Conservation (phyloP, 495 filamentous ascomycete species). For the Podospora comata region DNA sequence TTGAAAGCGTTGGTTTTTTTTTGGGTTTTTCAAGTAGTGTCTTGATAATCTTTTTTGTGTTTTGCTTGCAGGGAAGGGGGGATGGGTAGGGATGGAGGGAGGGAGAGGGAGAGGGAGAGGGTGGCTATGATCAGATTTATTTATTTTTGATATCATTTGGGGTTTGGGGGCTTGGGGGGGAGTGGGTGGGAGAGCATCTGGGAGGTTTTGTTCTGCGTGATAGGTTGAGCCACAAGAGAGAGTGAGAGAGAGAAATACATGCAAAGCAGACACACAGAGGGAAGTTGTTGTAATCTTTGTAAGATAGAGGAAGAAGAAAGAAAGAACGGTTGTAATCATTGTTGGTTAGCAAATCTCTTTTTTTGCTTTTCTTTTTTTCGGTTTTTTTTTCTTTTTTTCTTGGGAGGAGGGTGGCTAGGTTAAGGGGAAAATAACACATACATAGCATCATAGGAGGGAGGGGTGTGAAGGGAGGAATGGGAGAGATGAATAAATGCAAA, state of each 20-base stretch:
- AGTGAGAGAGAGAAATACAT: background rate
- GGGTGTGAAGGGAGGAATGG: background rate
- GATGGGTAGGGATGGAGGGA: background rate
- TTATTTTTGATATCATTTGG: background rate
- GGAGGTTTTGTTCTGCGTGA: no score
- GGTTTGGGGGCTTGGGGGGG: no score
- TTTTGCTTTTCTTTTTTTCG: background rate
- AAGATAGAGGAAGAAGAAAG: background rate
- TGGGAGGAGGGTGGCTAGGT: background rate
- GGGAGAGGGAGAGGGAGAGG: no score
- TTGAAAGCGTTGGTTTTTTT: background rate
- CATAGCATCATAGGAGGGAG: background rate
- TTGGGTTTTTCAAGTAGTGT: background rate
- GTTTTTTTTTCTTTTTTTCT: background rate
- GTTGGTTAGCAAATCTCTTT: background rate
- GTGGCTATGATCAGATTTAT: background rate
- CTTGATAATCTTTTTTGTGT: background rate
- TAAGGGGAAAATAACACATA: background rate
- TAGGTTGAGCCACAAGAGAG: no score
- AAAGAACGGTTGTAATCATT: background rate
- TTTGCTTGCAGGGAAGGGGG: background rate
- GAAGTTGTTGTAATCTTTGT: background rate
- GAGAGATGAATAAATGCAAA: background rate
- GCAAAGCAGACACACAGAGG: background rate
- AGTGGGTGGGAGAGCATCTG: no score